A percentile compares a stretch with the other conserved stretches of the same genome.
phyloP scores from a whole-genome alignment of 768 basidiomycete species.

The Leucocoprinus birnbaumii region DNA sequence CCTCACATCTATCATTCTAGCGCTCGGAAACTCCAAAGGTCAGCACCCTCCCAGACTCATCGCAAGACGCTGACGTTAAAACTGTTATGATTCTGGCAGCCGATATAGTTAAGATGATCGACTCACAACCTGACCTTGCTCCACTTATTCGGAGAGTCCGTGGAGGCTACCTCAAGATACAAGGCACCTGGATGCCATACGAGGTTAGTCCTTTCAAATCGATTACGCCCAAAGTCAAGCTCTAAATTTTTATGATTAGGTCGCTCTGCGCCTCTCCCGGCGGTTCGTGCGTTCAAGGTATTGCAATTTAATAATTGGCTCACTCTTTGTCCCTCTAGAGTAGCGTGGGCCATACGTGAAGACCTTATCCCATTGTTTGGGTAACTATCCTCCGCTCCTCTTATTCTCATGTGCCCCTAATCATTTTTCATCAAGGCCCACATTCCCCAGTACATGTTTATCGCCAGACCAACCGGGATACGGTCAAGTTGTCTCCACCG shows the following conservation, averaged over 20 bases:
- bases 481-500: conserved; percentile 72
- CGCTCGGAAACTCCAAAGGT: conserved; percentile 90
- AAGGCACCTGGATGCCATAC: conserved; percentile 94
- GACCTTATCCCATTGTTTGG: conserved; percentile 88
- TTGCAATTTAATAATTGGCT: conserved; percentile 8
- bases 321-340: conserved; percentile 38
- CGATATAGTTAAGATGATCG: conserved; percentile 91
- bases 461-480: conserved; percentile 85
- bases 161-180: conserved; percentile 88
- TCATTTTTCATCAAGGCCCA: conserved; percentile 49
- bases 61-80: conserved; percentile 6
- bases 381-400: conserved; percentile 33
- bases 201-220: conserved; percentile 47
- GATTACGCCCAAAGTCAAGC: background rate
- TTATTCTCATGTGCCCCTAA: conserved; percentile 6
- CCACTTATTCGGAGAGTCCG: conserved; percentile 79
- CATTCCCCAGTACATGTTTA: conserved; percentile 79
- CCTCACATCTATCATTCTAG: conserved; percentile 28
- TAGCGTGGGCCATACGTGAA: conserved; percentile 86
- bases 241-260: conserved; percentile 44
- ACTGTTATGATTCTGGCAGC: conserved; percentile 37
- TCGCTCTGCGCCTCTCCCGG: conserved; percentile 75
- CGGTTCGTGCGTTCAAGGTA: conserved; percentile 46
- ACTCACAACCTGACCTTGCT: conserved; percentile 86
- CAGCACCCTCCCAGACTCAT: conserved; percentile 12